These are phyloP conservation scores for Saccharomyces hybrid DNA, from an alignment of 1,139 yeast genomes.

Conservation along the genomic window DNA sequence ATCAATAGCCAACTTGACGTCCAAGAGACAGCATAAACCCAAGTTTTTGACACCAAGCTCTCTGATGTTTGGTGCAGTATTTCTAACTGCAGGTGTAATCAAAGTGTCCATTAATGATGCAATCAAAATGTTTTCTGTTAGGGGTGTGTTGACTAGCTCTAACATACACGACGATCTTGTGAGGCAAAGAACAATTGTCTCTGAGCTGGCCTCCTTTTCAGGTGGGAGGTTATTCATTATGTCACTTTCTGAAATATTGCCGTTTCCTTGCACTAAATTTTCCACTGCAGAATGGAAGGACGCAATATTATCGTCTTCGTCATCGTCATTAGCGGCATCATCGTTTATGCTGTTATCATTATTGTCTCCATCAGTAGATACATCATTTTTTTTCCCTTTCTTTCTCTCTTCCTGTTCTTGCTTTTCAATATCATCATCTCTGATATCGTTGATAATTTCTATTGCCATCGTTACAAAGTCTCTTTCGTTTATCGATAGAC, in stretches of 20 bases:
- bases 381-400: conserved; percentile 2
- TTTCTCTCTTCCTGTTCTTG: conserved; percentile 23
- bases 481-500: conserved; percentile 66
- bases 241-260: conserved; percentile 14
- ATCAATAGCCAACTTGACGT: conserved; percentile 52
- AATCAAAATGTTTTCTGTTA: conserved; percentile 59
- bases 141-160: conserved; percentile 56
- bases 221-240: conserved; percentile 18
- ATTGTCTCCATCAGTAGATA: conserved; percentile 16
- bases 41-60: conserved; percentile 67
- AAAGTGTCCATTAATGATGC: conserved; percentile 67
- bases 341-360: conserved; percentile 16
- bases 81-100: conserved; percentile 74
- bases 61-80: conserved; percentile 51
- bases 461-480: conserved; percentile 79
- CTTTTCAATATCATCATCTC: conserved; percentile 53
- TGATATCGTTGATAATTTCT: conserved; percentile 76
- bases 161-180: conserved; percentile 63
- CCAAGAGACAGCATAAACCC: conserved; percentile 73
- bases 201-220: conserved; percentile 29
- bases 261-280: conserved; percentile 22
- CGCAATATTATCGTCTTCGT: conserved; percentile 28
- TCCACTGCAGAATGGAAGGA: conserved; percentile 51
- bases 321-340: conserved; percentile 30
- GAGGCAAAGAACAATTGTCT: conserved; percentile 56